Evolutionary conservation across 176 grass and related monocot genomes (phyloP).

Genomic region (Zizania latifolia): DNA sequence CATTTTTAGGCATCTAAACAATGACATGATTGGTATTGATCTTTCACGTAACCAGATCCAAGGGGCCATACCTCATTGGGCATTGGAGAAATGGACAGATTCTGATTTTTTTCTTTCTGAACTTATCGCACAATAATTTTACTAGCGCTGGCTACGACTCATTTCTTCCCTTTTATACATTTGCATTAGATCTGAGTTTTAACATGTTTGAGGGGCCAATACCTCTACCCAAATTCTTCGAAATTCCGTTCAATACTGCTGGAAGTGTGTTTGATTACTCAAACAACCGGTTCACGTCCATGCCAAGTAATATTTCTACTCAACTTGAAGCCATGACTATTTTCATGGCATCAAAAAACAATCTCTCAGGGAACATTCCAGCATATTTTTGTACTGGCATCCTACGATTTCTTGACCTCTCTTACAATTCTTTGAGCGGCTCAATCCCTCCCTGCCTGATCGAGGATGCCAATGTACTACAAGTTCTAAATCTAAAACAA

Average conservation of each 20-base stretch:
- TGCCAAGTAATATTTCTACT: slow-evolving; percentile 12
- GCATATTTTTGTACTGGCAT: neutral
- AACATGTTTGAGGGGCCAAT: slow-evolving; percentile 11
- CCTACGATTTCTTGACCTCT: neutral
- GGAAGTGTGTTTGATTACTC: neutral
- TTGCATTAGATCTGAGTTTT: neutral
- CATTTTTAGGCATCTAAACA: no score
- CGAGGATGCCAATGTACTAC: neutral
- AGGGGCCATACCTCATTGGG: no score
- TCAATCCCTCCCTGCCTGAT: no score
- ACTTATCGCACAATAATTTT: slow-evolving; percentile 49
- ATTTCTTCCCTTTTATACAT: no score
- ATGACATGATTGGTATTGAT: no score
- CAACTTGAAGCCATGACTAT: neutral
- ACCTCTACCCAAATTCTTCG: no score
- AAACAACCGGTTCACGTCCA: slow-evolving; percentile 1
- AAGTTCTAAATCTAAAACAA: neutral
- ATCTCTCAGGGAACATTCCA: neutral
- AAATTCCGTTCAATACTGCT: neutral
- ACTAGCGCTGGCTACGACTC: no score
- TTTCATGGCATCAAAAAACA: slow-evolving; percentile 15
- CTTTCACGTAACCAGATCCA: no score
- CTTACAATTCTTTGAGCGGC: slow-evolving; percentile 15
- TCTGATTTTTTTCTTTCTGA: slow-evolving; percentile 12
- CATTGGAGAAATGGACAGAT: no score